Evolutionary conservation across 331 rosid genomes (phyloP).

Genomic region (Telfairia occidentalis): DNA sequence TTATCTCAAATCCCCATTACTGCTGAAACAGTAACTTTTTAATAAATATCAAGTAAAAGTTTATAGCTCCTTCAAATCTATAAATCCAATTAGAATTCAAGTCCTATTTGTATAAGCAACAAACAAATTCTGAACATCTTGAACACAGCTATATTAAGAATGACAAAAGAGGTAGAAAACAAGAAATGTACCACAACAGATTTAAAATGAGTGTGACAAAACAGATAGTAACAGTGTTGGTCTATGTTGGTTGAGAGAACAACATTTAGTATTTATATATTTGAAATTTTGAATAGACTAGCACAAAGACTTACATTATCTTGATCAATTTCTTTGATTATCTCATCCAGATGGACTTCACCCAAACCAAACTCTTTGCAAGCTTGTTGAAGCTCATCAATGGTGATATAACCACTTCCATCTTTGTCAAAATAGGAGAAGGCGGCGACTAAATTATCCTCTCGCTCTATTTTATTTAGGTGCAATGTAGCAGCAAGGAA

Average conservation of each 20-base stretch:
- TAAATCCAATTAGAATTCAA: neutral
- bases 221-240: neutral
- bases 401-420: conserved; percentile 74
- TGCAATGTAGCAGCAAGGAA: conserved; percentile 88
- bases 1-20: neutral
- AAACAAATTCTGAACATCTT: neutral
- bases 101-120: neutral
- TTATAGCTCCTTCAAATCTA: neutral
- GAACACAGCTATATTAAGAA: neutral
- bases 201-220: neutral
- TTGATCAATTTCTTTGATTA: conserved; percentile 59
- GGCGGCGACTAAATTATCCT: conserved; percentile 76
- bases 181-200: neutral
- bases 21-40: neutral
- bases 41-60: neutral
- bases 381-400: conserved; percentile 80
- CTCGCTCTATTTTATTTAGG: conserved; percentile 81
- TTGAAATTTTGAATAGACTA: neutral
- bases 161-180: neutral
- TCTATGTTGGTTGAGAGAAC: neutral
- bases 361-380: conserved; percentile 67
- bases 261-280: neutral
- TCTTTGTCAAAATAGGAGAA: conserved; percentile 82
- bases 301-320: conserved; percentile 52
- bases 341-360: conserved; percentile 61